Evolutionary conservation across 768 basidiomycete genomes (phyloP).

Genomic region (Pisolithus marmoratus): DNA sequence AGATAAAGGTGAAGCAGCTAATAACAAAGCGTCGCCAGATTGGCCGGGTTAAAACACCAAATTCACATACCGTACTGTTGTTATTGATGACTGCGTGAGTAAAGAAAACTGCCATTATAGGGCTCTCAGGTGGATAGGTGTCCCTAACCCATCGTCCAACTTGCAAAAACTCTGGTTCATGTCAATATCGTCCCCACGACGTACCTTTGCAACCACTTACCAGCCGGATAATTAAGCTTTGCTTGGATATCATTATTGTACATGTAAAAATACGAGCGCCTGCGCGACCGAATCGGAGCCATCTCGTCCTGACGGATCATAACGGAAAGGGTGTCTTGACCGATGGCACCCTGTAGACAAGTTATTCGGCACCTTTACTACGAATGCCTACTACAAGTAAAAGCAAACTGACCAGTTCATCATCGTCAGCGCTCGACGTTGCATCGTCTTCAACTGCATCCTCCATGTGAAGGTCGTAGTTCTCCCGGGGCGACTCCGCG

Average conservation of each 20-base stretch:
- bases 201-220: slow-evolving; percentile 33
- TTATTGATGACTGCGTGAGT: slow-evolving; percentile 70
- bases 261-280: slow-evolving; percentile 47
- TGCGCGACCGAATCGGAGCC: slow-evolving; percentile 49
- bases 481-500: slow-evolving; percentile 3
- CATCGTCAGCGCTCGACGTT: slow-evolving; percentile 8
- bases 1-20: slow-evolving; percentile 48
- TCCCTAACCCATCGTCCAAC: slow-evolving; percentile 58
- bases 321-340: slow-evolving; percentile 64
- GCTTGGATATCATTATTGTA: slow-evolving; percentile 35
- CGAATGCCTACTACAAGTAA: not conserved
- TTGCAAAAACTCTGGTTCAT: slow-evolving; percentile 43
- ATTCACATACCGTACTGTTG: slow-evolving; percentile 32
- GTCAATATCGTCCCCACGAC: not conserved
- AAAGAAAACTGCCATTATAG: slow-evolving; percentile 61
- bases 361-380: slow-evolving; percentile 3
- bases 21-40: not conserved
- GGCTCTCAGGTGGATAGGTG: slow-evolving; percentile 50
- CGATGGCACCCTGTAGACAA: slow-evolving; percentile 51
- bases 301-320: slow-evolving; percentile 76
- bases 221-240: slow-evolving; percentile 54
- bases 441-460: slow-evolving; percentile 11
- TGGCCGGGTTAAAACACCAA: not conserved
- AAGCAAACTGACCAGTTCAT: slow-evolving; percentile 19
- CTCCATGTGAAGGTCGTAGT: slow-evolving; percentile 14